Base-by-base conservation (phyloP, 2,329 filamentous ascomycete genomes). In the Talaromyces sp. region DNA sequence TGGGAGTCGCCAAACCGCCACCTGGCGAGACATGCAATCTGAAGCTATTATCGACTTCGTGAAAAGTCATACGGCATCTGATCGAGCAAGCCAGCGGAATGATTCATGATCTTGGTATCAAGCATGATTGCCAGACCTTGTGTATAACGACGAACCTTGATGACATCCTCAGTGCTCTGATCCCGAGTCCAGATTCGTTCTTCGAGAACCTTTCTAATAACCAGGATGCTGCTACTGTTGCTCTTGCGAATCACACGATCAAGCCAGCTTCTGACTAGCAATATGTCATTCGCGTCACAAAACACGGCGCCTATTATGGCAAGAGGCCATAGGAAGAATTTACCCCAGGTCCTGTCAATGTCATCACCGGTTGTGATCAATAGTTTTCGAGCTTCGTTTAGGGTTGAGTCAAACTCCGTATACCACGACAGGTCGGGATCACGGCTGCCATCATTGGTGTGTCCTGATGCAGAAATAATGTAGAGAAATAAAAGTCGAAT, bases 311-410 rank as follows among this genome's bases (percentile, higher is more conserved):
- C 64, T 19, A 65, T 65, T 17, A 65, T 56, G 5, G 64, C 64
- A 13, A 65, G 51, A 5, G 64, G 64, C 64, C 64, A 65, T 10
- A 65, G 43, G 25, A 65, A 65, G 29, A 65, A 65, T 25, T 65
- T 65, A 19, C 64, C 63, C 58, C 58, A 65, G 1, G 64, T 65
- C 17, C 40, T 49, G n/a, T 62, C 58, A 43, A 62, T 58, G 11
- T 65, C 64, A 11, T 61, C 19, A 40, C 29, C 38, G 7, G 51
- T 65, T 8, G 64, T n/a, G 38, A 65, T 65, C 15, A 65, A 27
- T 11, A 65, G 22, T 38, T 58, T 40, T n/a, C 58, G 59, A 13
- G 58, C 64, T 36, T 61, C 64, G 11, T 45, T 29, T 0, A 65
- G 27, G 17, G 64, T 62, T 1, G 5, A 58, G 5, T 49, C 19